These are phyloP conservation scores for Fraxinus cuspidata DNA, from an alignment of 257 asterid genomes.

Conservation along the genomic window DNA sequence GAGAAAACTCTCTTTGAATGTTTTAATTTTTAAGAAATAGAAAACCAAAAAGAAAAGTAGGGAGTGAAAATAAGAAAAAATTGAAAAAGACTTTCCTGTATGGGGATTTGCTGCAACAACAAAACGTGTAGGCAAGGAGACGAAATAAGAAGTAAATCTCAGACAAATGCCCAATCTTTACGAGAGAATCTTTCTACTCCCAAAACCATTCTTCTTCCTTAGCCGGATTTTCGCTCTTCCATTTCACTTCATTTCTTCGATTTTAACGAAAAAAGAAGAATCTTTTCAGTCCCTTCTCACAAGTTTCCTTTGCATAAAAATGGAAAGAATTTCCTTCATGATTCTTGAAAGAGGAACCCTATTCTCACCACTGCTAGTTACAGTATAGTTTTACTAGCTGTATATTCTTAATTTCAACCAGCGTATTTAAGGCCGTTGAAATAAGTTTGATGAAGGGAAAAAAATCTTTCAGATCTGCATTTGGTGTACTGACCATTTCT, in stretches of 20 bases:
- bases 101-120: background rate
- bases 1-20: too few relatives aligned
- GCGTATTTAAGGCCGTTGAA: slow-evolving; percentile 31
- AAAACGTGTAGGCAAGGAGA: slow-evolving; percentile 23
- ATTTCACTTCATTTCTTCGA: slow-evolving; percentile 11
- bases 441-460: background rate
- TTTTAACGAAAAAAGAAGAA: slow-evolving; percentile 12
- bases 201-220: slow-evolving; percentile 19
- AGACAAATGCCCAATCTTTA: slow-evolving; percentile 16
- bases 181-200: slow-evolving; percentile 27
- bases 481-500: slow-evolving; percentile 9
- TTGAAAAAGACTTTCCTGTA: background rate
- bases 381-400: slow-evolving; percentile 22
- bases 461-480: slow-evolving; percentile 38
- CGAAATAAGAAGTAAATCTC: slow-evolving; percentile 28
- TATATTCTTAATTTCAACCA: slow-evolving; percentile 37
- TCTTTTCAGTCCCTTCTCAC: background rate
- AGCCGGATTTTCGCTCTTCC: background rate
- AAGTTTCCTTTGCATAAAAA: background rate
- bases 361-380: slow-evolving; percentile 2
- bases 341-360: slow-evolving; percentile 19
- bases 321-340: background rate
- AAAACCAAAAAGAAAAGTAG: background rate
- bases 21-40: background rate
- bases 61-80: background rate